Conservation (phyloP, 176 grass and related monocot genomes). For the Zizania latifolia region DNA sequence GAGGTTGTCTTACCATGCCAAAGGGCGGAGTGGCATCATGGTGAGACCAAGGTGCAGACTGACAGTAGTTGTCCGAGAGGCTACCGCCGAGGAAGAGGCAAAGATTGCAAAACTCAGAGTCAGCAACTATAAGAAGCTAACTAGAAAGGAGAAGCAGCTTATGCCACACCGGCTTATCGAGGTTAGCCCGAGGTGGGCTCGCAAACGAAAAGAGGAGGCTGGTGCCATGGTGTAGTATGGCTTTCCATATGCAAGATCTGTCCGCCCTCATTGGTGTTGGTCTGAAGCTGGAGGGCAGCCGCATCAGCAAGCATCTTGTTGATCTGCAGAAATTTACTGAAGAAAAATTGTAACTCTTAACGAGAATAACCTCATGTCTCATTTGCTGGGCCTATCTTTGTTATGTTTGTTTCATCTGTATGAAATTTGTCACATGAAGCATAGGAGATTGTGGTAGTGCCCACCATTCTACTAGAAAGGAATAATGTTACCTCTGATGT, state of each 20-base stretch:
- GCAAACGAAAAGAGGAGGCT: slow-evolving; percentile 49
- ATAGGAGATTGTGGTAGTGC: not conserved
- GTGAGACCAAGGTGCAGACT: slow-evolving; percentile 73
- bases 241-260: not conserved
- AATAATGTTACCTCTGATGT: slow-evolving; percentile 14
- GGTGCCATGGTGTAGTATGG: not conserved
- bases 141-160: slow-evolving; percentile 66
- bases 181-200: slow-evolving; percentile 61
- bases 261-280: not conserved
- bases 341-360: not conserved
- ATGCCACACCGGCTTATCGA: slow-evolving; percentile 86
- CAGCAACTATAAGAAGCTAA: slow-evolving; percentile 90
- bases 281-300: not conserved
- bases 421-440: not conserved
- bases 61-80: slow-evolving; percentile 89
- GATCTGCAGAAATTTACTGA: not conserved
- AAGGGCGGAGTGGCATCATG: slow-evolving; percentile 69
- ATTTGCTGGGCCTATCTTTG: not conserved
- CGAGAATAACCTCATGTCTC: not conserved
- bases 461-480: not conserved
- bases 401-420: slow-evolving; percentile 18
- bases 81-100: slow-evolving; percentile 76
- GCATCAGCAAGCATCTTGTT: not conserved
- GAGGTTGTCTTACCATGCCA: slow-evolving; percentile 78
- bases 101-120: slow-evolving; percentile 86